Evolutionary conservation across 257 asterid genomes (phyloP).

Genomic region (Rehmannia glutinosa): DNA sequence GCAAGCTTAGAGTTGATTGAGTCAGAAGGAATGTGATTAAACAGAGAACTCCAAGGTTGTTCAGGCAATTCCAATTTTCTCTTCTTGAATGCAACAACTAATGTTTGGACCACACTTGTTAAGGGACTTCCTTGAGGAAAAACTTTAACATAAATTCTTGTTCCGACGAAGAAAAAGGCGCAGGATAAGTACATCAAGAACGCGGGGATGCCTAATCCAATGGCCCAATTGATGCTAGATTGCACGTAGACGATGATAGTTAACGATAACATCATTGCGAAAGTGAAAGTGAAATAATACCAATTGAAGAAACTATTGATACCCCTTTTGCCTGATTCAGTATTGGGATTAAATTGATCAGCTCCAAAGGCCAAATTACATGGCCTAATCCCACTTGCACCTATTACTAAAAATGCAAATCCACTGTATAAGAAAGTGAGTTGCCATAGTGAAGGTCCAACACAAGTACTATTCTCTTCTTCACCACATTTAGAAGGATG

Average conservation of each 20-base stretch:
- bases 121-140: slow-evolving; percentile 46
- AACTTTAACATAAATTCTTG: slow-evolving; percentile 35
- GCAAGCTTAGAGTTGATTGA: slow-evolving; percentile 38
- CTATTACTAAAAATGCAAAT: slow-evolving; percentile 29
- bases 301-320: slow-evolving; percentile 51
- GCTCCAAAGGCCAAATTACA: slow-evolving; percentile 55
- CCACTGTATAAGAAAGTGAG: slow-evolving; percentile 19
- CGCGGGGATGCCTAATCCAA: slow-evolving; percentile 45
- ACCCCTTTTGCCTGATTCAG: slow-evolving; percentile 38
- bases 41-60: slow-evolving; percentile 31
- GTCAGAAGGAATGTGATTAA: slow-evolving; percentile 17
- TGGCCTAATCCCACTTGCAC: slow-evolving; percentile 56
- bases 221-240: slow-evolving; percentile 36
- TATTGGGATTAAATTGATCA: slow-evolving; percentile 46
- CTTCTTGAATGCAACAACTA: slow-evolving; percentile 40
- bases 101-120: slow-evolving; percentile 29
- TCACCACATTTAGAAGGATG: slow-evolving; percentile 32
- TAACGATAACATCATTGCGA: slow-evolving; percentile 47
- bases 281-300: slow-evolving; percentile 54
- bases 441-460: slow-evolving; percentile 29
- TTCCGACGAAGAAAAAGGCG: slow-evolving; percentile 37
- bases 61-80: slow-evolving; percentile 32
- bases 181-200: slow-evolving; percentile 41
- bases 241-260: slow-evolving; percentile 44
- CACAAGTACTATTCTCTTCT: slow-evolving; percentile 11